Conservation (phyloP, 768 basidiomycete genomes). For the Crucibulum laeve region DNA sequence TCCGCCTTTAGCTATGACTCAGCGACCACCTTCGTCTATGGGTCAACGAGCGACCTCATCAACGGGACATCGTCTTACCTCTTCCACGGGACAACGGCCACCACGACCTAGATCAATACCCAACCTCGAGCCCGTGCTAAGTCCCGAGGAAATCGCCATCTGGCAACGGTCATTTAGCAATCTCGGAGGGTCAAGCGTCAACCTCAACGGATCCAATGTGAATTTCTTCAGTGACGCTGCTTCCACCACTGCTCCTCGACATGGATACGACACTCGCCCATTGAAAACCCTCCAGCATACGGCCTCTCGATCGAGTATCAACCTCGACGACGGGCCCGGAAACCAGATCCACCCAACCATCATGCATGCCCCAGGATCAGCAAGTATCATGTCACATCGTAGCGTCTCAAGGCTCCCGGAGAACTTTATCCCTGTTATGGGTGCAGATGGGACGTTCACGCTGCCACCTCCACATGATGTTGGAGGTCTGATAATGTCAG, state of each 20-base stretch:
- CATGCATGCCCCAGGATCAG: constrained; percentile 13
- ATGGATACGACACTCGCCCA: not conserved
- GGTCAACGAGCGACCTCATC: no score
- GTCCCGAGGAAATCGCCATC: constrained; percentile 13
- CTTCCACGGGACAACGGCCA: not conserved
- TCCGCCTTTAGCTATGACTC: no score
- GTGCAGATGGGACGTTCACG: constrained; percentile 29
- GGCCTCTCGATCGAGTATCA: not conserved
- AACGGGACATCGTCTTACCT: no score
- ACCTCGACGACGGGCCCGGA: constrained; percentile 5
- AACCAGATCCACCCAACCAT: constrained; percentile 14
- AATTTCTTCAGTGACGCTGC: no score
- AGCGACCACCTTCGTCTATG: no score
- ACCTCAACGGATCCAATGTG: not conserved
- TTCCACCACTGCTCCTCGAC: not conserved
- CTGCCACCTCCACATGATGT: constrained; percentile 53
- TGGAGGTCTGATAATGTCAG: constrained; percentile 18
- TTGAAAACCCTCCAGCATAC: not conserved
- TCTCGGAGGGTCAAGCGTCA: not conserved
- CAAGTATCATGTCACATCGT: constrained; percentile 16
- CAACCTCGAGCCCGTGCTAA: not conserved
- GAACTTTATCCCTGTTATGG: constrained; percentile 44
- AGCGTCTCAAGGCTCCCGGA: constrained; percentile 36
- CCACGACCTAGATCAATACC: constrained; percentile 10
- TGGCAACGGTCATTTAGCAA: constrained; percentile 1